Evolutionary conservation across 805 yeast species (phyloP).

Genomic region (Saturnispora mendoncae): DNA sequence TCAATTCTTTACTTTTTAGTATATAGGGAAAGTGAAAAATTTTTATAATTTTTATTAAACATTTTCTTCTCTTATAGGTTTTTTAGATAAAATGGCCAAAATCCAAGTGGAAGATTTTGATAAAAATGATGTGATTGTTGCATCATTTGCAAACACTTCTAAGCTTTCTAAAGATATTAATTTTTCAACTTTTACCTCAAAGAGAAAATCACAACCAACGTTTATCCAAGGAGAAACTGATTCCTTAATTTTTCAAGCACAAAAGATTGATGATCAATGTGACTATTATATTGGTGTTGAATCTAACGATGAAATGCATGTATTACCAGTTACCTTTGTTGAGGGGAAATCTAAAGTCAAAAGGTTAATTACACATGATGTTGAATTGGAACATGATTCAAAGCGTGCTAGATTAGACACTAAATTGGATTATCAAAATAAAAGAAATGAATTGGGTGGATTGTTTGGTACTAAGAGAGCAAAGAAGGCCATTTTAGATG

Average conservation of each 20-base stretch:
- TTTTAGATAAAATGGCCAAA: background rate
- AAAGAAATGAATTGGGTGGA: constrained; percentile 83
- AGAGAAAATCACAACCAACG: constrained; percentile 26
- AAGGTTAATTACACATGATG: constrained; percentile 11
- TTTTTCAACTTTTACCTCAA: constrained; percentile 55
- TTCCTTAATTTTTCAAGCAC: constrained; percentile 65
- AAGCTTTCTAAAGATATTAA: constrained; percentile 47
- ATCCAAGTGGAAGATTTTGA: constrained; percentile 3
- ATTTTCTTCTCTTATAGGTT: background rate
- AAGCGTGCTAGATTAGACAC: constrained; percentile 9
- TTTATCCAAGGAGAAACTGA: constrained; percentile 73
- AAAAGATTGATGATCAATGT: constrained; percentile 29
- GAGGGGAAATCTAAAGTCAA: constrained; percentile 32
- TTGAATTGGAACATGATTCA: constrained; percentile 9
- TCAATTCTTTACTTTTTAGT: too few species aligned
- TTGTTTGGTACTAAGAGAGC: constrained; percentile 97
- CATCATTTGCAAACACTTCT: constrained; percentile 76
- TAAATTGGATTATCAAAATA: constrained; percentile 22
- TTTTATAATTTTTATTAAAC: background rate
- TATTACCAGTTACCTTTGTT: constrained; percentile 30
- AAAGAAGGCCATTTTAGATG: constrained; percentile 75
- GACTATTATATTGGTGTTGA: constrained; percentile 63
- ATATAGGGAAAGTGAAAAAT: background rate
- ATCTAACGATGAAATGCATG: constrained; percentile 38
- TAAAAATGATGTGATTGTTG: constrained; percentile 29